Evolutionary conservation across 805 yeast genomes (phyloP), one percentile per base, ranked within the genome.

Genomic region (Ogataea polymorpha): DNA sequence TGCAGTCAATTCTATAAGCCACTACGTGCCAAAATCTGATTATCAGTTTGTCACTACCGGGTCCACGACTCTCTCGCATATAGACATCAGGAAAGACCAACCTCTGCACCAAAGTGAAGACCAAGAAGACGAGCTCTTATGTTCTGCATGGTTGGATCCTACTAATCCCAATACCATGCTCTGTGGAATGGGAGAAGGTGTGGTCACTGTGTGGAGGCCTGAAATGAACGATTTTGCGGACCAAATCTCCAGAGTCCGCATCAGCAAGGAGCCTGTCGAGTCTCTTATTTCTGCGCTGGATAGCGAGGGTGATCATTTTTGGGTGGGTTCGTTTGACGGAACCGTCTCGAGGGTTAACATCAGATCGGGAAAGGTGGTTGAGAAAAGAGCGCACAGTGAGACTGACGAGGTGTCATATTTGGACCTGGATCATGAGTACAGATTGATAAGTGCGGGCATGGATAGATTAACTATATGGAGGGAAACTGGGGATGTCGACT

Each of bases 111-210:
- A 74, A 28, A 80, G 90, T 26, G 98, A 90, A 48, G 90, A 88
- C 58, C 99, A 91, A 65, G 96, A 85, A 51, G 98, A 91, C 56
- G 99, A 91, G 58, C 65, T 91, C n/a, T 64, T 91, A 31, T 72
- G 89, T 41, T 82, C 87, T 53, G 68, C 86, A 27, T 79, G 81
- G 65, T 74, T 81, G 1, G 86, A 82, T 47, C 75, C 75, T 2
- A 73, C 79, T 11, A 74, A 72, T 35, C 86, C 81, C 39, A 50
- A 44, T 5, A 53, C 57, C 3, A 42, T 59, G 49, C 75, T 83
- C 4, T 89, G 90, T 51, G 91, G 96, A 32, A 89, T 88, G 83
- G 88, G 95, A 12, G 93, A 84, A 56, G 98, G 98, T 3, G 76
- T 87, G 11, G 71, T 88, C 6, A 88, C 98, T 0, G 68, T 85